These are phyloP conservation scores for Fusarium odoratissimum DNA, from an alignment of 2,329 filamentous ascomycete species.

Conservation along the genomic window DNA sequence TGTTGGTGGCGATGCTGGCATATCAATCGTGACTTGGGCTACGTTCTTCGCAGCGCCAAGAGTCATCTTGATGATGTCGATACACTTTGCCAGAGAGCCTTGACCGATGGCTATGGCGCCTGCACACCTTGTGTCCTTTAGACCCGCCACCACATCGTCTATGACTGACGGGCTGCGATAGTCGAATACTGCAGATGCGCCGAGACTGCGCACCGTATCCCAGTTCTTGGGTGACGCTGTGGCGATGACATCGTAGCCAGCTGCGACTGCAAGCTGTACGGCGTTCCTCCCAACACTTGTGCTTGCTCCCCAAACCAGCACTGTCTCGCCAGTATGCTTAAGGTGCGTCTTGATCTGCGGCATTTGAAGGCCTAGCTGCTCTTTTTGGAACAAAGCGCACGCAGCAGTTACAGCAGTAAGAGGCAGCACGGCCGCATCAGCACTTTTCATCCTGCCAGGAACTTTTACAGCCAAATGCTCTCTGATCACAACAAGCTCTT, in stretches of 20 bases:
- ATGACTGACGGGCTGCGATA: neutral
- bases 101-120: constrained; percentile 4
- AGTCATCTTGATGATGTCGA: neutral
- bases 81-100: neutral
- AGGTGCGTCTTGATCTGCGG: fast-evolving
- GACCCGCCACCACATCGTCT: neutral
- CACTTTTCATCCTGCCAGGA: neutral
- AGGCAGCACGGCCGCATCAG: constrained; percentile 1
- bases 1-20: neutral
- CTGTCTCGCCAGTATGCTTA: neutral
- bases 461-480: neutral
- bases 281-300: constrained; percentile 5
- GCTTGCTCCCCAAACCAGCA: constrained; percentile 1
- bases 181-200: neutral
- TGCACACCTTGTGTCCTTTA: neutral
- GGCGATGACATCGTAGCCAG: neutral
- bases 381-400: neutral
- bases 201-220: fast-evolving
- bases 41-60: neutral
- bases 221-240: neutral
- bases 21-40: neutral
- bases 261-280: neutral
- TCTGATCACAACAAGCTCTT: neutral
- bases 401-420: neutral
- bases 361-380: neutral